Evolutionary conservation across 495 filamentous ascomycete genomes (phyloP), one percentile per base, ranked within the genome.

Genomic region (Xylaria intraflava): DNA sequence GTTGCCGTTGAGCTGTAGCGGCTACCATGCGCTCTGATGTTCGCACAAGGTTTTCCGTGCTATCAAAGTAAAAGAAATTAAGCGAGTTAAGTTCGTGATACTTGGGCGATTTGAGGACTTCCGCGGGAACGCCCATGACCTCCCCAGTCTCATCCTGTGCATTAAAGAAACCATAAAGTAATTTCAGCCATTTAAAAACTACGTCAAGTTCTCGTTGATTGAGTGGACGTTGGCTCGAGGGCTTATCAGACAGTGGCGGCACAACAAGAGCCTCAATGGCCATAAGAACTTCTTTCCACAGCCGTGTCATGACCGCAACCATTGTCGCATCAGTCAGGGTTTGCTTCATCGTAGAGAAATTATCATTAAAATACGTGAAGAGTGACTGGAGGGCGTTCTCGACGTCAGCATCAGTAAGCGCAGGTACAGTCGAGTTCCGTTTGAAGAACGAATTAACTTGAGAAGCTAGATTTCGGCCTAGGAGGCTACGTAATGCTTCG

Each of bases 11-110:
- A n/a, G 86, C 86, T 8, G 85, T 90, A 27, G 89, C 90, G 1
- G 88, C 85, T 12, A 92, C 93, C 88, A 99, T 99, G 44, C 87
- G 81, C 70, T 97, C 94, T 3, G 88, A 94, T 6, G 86, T 93
- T 30, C 92, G 87, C 54, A 96, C 90, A 6, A 99, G 81, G 60
- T 86, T 88, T 50, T 94, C 90, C 12, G 94, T 95, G 17, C 82
- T 78, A 62, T 97, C 92, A 66, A 92, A 92, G 73, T 99, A 97
- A 79, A 97, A 97, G 78, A 96, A 99, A 74, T 95, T 93, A 46
- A 99, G 78, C 51, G 84, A 87, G 61, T 90, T 87, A 52, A 99
- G 85, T 63, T 99, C 94, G 72, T 96, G 91, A 73, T 95, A 97
- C 80, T 99, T 99, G 58, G 93, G 89, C 49, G 87, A 93, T 70